Evolutionary conservation across 2,329 filamentous ascomycete genomes (phyloP).

Genomic region (Xylariaceae sp.): DNA sequence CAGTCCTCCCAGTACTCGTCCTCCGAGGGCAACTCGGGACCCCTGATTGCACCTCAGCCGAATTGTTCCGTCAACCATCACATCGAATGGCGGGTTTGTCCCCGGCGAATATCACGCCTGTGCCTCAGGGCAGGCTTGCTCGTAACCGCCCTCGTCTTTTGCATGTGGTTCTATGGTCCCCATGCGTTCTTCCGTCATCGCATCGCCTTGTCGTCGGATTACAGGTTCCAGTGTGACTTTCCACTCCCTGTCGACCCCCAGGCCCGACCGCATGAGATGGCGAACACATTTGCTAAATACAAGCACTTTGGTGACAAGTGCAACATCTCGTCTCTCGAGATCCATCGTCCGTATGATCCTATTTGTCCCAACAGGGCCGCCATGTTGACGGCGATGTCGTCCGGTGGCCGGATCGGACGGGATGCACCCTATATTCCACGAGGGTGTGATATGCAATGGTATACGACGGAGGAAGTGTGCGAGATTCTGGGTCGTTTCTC

Average conservation of each 20-base stretch:
- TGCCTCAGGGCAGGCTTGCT: not conserved
- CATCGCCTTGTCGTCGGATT: not conserved
- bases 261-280: conserved; percentile 14
- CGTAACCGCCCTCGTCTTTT: not conserved
- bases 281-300: conserved; percentile 38
- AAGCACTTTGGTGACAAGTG: conserved; percentile 38
- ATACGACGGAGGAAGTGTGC: conserved; percentile 41
- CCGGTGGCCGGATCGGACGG: conserved; percentile 40
- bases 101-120: conserved; percentile 3
- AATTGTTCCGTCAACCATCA: not conserved
- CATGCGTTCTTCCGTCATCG: not conserved
- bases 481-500: conserved; percentile 42
- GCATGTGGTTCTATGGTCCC: not conserved
- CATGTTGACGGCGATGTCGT: conserved; percentile 39
- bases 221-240: not conserved
- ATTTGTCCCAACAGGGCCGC: conserved; percentile 34
- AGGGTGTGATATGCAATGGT: conserved; percentile 45
- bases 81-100: not conserved
- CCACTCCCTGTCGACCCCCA: conserved; percentile 2
- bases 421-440: conserved; percentile 42
- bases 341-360: conserved; percentile 33
- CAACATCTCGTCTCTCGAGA: conserved; percentile 41
- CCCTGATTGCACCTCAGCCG: not conserved
- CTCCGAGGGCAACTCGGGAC: conserved; percentile 1
- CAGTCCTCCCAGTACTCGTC: not conserved